phyloP scores from a whole-genome alignment of 2,329 filamentous ascomycete species.

The Fusarium odoratissimum region DNA sequence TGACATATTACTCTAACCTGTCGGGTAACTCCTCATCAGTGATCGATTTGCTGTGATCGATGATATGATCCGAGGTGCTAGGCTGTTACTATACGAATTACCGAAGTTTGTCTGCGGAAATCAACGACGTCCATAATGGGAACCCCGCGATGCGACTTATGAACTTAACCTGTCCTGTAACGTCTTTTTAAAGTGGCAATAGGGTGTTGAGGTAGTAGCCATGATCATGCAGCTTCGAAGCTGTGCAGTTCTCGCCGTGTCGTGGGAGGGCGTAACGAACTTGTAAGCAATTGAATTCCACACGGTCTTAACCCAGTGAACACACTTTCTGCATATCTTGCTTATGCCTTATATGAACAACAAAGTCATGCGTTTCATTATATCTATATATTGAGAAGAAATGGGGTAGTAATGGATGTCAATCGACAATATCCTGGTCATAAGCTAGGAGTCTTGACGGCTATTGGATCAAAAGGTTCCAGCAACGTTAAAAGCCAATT shows the following conservation, averaged over 20 bases:
- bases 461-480: constrained; percentile 2
- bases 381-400: not conserved
- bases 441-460: not conserved
- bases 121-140: not conserved
- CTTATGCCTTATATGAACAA: not conserved
- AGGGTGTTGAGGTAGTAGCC: not conserved
- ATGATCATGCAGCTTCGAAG: not conserved
- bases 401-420: too few relatives aligned
- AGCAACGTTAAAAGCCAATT: not conserved
- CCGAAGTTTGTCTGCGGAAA: not conserved
- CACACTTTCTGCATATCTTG: not conserved
- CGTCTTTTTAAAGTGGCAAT: not conserved
- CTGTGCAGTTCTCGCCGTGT: not conserved
- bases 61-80: not conserved
- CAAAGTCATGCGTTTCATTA: not conserved
- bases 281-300: not conserved
- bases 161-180: not conserved
- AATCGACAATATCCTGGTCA: not conserved
- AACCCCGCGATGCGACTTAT: not conserved
- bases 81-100: not conserved
- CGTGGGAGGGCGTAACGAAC: not conserved
- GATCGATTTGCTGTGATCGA: not conserved
- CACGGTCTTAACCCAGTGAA: not conserved
- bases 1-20: not conserved
- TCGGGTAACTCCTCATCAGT: not conserved